Percentiles rank a stretch among this genome's conserved stretches.
Evolutionary conservation across 345 rosid species (phyloP).

Genomic region (Eucalyptus marginata): DNA sequence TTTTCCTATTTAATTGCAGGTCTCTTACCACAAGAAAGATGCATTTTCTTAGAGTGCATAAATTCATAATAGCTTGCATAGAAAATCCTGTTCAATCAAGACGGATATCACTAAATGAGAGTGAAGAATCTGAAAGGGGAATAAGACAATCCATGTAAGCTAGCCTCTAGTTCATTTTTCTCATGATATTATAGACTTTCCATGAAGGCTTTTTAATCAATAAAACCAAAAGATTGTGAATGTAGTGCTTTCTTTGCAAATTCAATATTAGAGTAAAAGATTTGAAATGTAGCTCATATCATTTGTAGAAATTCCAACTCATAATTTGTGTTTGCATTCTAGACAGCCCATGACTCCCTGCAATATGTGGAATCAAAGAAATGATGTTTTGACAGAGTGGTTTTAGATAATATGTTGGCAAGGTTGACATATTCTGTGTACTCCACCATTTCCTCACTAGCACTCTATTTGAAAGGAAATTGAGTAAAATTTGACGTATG

Average conservation of each 20-base stretch:
- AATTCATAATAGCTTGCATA: not conserved
- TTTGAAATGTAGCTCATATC: conserved; percentile 34
- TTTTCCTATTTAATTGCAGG: not conserved
- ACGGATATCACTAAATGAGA: not conserved
- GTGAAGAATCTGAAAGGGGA: not conserved
- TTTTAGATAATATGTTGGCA: not conserved
- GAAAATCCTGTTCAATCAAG: not conserved
- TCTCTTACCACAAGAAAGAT: not conserved
- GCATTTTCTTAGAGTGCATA: not conserved
- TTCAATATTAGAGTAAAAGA: not conserved
- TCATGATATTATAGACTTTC: conserved; percentile 63
- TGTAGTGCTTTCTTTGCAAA: not conserved
- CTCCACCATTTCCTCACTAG: not conserved
- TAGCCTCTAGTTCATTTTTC: conserved; percentile 90
- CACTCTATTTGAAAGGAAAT: not conserved
- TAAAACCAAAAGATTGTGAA: not conserved
- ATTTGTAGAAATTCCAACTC: conserved; percentile 78
- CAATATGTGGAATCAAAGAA: not conserved
- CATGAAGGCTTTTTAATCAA: conserved; percentile 95
- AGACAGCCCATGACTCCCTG: conserved; percentile 89
- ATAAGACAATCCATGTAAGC: not conserved
- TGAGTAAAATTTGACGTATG: not conserved
- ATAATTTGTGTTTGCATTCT: conserved; percentile 84
- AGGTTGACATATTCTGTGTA: not conserved
- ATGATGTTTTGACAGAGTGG: not conserved